Evolutionary conservation across 495 filamentous ascomycete genomes (phyloP).

Genomic region (Evernia prunastri): DNA sequence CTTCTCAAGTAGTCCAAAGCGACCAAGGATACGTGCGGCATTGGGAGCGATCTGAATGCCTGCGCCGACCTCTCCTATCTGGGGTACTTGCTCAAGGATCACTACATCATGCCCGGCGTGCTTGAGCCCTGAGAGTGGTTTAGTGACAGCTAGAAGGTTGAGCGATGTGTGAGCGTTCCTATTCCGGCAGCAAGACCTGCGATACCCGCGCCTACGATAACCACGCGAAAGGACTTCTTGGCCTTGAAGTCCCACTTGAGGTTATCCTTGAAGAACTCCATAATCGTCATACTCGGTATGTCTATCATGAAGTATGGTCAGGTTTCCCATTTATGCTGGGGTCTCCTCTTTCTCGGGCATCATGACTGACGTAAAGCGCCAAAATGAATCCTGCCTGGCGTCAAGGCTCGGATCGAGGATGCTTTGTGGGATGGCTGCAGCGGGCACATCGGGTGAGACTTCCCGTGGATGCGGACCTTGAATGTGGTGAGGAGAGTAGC

Average conservation of each 20-base stretch:
- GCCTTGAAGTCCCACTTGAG: neutral
- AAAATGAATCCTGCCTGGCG: neutral
- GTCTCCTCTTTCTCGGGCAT: neutral
- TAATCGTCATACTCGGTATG: neutral
- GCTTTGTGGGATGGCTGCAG: neutral
- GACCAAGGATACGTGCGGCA: constrained; percentile 66
- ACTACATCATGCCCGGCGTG: constrained; percentile 35
- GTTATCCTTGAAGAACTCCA: constrained; percentile 1
- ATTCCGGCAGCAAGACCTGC: neutral
- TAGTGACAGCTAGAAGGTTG: neutral
- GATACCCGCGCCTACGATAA: constrained; percentile 6
- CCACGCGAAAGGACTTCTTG: neutral
- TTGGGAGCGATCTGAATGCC: constrained; percentile 80
- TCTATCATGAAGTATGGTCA: neutral
- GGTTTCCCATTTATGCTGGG: neutral
- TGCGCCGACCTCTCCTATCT: constrained; percentile 53
- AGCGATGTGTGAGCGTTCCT: neutral
- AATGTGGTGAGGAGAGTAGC: no score
- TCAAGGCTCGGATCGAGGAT: neutral
- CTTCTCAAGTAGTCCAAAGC: constrained; percentile 59
- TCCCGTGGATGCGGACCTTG: neutral
- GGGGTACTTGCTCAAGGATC: constrained; percentile 36
- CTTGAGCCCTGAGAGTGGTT: neutral
- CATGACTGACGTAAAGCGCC: neutral
- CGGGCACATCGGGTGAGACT: neutral